Conservation (phyloP, 768 basidiomycete genomes). For the Wakefieldia striispora region DNA sequence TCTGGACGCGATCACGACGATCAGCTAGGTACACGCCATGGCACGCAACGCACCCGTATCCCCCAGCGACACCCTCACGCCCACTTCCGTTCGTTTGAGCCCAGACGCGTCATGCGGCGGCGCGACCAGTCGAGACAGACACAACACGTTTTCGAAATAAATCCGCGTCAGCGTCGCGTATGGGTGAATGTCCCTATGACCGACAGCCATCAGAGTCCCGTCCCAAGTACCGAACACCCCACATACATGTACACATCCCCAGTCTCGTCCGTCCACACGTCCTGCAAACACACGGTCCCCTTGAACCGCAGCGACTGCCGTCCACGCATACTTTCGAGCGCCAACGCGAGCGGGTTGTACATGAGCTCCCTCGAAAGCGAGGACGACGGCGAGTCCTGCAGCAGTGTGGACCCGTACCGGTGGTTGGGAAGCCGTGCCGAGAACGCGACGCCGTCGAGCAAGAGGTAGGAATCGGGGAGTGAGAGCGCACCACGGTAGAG, state of each 20-base stretch:
- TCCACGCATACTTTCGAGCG: constrained; percentile 79
- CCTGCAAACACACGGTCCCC: constrained; percentile 49
- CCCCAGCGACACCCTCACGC: constrained; percentile 67
- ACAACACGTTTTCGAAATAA: constrained; percentile 73
- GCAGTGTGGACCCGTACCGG: constrained; percentile 4
- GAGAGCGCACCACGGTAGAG: constrained; percentile 76
- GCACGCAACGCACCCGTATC: constrained; percentile 51
- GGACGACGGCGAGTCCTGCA: constrained; percentile 26
- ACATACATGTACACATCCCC: constrained; percentile 50
- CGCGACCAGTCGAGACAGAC: constrained; percentile 33
- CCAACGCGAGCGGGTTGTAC: constrained; percentile 66
- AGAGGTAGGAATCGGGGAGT: constrained; percentile 67
- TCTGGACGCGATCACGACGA: constrained; percentile 35
- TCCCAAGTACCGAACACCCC: no score
- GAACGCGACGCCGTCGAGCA: constrained; percentile 75
- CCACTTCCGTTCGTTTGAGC: constrained; percentile 44
- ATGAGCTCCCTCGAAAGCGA: constrained; percentile 41
- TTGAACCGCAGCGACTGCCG: constrained; percentile 60
- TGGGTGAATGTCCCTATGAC: constrained; percentile 66
- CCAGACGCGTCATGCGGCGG: constrained; percentile 21
- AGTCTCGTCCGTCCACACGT: constrained; percentile 59
- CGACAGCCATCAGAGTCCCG: no score
- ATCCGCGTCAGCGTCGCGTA: constrained; percentile 55
- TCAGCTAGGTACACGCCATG: no score
- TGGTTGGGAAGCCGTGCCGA: constrained; percentile 42